Evolutionary conservation across 257 asterid species (phyloP), one percentile per base, ranked within the genome.

Genomic region (Thymus quinquecostatus): DNA sequence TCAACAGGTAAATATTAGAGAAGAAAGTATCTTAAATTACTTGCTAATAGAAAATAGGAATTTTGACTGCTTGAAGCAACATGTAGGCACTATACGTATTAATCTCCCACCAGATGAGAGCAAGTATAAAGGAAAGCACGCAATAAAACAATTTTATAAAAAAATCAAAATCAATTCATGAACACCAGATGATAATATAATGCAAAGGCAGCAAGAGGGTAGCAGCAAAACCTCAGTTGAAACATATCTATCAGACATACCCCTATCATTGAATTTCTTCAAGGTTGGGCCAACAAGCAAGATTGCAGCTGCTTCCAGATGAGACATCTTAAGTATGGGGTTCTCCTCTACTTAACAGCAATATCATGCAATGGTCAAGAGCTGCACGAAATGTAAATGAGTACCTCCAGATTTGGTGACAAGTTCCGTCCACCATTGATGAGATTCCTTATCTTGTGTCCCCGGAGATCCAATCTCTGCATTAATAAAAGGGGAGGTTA

Each of bases 391-490:
- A 65, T 68, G 44, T 6, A 64, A 63, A 58, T 60, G 57, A 43
- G 66, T 89, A 95, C 99, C 99, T 95, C 99, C 33, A 95, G 87
- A 84, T 77, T 87, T 54, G 95, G 92, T 50, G 97, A 80, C 82
- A 89, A 81, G 78, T 88, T 88, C 84, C 89, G 80, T 68, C 96
- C 96, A 54, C 84, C 82, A 33, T 75, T 80, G 66, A 65, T 84
- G 85, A 95, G 98, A 81, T 81, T 88, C 60, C 92, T 92, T 76
- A 95, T 84, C 81, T 82, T 89, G 86, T 92, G 97, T 44, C 99
- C 99, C 70, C 99, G 92, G 51, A 92, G 97, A 89, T 95, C 99
- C 96, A 95, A 81, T 73, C 99, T 90, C 99, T 95, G 70, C 78
- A 85, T 47, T 28, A 72, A 69, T 51, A 59, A 49, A 43, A 72